A percentile compares a stretch with the other conserved stretches of the same genome.
Evolutionary conservation across 163 green algal species (phyloP).

Genomic region (Chlorella variabilis): DNA sequence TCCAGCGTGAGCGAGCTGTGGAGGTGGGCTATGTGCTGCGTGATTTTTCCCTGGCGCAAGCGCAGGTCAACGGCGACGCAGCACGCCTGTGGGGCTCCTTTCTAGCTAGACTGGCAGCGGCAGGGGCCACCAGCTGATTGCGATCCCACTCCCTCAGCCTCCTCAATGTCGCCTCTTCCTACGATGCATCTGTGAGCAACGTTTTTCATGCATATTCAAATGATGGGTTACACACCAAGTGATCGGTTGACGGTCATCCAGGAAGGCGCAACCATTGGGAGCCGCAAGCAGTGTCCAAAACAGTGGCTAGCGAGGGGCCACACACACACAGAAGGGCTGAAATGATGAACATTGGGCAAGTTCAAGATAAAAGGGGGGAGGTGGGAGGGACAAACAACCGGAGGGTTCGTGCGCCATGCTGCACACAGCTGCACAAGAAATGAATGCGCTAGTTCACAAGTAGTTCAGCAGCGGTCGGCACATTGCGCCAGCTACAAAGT

Average conservation of each 20-base stretch:
- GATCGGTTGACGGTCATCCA: not conserved
- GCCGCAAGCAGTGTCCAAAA: not conserved
- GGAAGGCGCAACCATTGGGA: too few species aligned
- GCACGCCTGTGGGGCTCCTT: conserved; percentile 10
- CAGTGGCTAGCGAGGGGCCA: not conserved
- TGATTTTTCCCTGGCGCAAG: conserved; percentile 18
- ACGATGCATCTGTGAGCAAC: too few species aligned
- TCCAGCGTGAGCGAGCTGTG: conserved; percentile 79
- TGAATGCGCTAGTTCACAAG: conserved; percentile 16
- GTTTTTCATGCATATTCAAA: not conserved
- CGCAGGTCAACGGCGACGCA: conserved; percentile 5
- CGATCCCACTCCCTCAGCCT: too few species aligned
- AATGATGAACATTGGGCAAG: not conserved
- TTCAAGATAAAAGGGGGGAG: not conserved
- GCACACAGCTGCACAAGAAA: conserved; percentile 6
- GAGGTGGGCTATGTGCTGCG: conserved; percentile 63
- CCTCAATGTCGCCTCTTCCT: too few species aligned
- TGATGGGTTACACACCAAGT: not conserved
- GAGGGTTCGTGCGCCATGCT: not conserved
- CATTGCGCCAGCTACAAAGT: not conserved
- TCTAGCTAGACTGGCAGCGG: not conserved
- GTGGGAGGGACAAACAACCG: not conserved
- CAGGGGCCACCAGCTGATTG: not conserved
- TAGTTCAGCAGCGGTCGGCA: not conserved
- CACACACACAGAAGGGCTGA: not conserved